Conservation (phyloP, 73 alveolate genomes). For the Blepharisma japonicum region DNA sequence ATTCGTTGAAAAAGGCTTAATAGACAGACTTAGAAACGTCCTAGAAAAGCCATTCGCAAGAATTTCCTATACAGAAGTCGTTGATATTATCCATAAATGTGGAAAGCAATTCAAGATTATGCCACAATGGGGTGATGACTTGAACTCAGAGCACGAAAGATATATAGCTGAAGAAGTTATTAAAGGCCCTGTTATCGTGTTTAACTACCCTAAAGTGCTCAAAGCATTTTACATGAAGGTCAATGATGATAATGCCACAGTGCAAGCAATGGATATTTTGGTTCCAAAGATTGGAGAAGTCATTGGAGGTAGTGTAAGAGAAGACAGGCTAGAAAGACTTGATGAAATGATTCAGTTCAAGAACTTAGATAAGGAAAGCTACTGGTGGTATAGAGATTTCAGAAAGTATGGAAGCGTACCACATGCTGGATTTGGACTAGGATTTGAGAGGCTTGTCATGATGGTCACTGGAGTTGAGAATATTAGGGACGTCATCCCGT, state of each 20-base stretch:
- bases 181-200: conserved; percentile 95
- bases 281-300: conserved; percentile 99
- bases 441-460: conserved; percentile 98
- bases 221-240: conserved; percentile 97
- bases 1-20: conserved; percentile 77
- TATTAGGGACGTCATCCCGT: conserved; percentile 99
- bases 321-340: conserved; percentile 89
- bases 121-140: conserved; percentile 92
- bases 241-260: conserved; percentile 95
- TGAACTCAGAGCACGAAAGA: conserved; percentile 95
- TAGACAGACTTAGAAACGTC: conserved; percentile 68
- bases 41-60: conserved; percentile 85
- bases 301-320: conserved; percentile 99
- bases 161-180: conserved; percentile 90
- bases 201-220: conserved; percentile 98
- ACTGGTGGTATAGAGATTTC: conserved; percentile 97
- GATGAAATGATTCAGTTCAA: conserved; percentile 35
- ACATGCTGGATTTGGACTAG: conserved; percentile 97
- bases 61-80: conserved; percentile 91
- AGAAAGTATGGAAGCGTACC: conserved; percentile 89
- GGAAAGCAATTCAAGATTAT: conserved; percentile 59
- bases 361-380: conserved; percentile 68
- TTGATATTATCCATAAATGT: conserved; percentile 59
- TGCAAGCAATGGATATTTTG: conserved; percentile 98
- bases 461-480: conserved; percentile 98